Conservation (phyloP, 202 grass and related monocot species). For the Elaeis oleifera region DNA sequence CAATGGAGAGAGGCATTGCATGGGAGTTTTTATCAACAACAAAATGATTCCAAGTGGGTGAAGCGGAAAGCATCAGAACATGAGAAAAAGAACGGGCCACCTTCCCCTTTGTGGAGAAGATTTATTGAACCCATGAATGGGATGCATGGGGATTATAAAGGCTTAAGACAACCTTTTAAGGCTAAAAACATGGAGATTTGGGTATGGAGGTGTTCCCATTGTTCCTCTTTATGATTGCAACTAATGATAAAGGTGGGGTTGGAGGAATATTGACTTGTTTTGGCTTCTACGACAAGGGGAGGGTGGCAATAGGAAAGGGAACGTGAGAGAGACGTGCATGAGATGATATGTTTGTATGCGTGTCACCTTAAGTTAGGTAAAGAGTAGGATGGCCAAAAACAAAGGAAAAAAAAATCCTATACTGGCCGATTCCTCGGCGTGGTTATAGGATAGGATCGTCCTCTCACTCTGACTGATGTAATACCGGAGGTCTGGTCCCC, state of each 20-base stretch:
- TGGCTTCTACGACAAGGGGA: neutral
- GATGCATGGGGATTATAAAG: too few species aligned
- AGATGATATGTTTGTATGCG: neutral
- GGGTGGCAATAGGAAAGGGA: neutral
- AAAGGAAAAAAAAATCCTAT: too few species aligned
- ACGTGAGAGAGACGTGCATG: conserved; percentile 3
- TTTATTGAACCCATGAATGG: too few species aligned
- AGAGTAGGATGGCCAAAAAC: neutral
- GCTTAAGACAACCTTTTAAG: too few species aligned
- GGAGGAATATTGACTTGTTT: conserved; percentile 6
- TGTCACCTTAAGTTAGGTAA: neutral
- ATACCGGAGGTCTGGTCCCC: too few species aligned
- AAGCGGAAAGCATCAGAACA: neutral
- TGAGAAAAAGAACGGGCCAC: neutral
- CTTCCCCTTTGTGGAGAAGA: neutral
- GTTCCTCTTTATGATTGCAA: too few species aligned
- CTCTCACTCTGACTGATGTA: too few species aligned
- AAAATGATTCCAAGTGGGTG: neutral
- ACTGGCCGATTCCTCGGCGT: too few species aligned
- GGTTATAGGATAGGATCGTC: too few species aligned
- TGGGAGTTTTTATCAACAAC: neutral
- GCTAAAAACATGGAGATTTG: neutral
- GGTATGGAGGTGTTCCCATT: too few species aligned
- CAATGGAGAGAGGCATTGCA: neutral
- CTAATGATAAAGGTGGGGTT: neutral